Base-by-base conservation (phyloP, 306 rosid genomes). In the Malus domestica region DNA sequence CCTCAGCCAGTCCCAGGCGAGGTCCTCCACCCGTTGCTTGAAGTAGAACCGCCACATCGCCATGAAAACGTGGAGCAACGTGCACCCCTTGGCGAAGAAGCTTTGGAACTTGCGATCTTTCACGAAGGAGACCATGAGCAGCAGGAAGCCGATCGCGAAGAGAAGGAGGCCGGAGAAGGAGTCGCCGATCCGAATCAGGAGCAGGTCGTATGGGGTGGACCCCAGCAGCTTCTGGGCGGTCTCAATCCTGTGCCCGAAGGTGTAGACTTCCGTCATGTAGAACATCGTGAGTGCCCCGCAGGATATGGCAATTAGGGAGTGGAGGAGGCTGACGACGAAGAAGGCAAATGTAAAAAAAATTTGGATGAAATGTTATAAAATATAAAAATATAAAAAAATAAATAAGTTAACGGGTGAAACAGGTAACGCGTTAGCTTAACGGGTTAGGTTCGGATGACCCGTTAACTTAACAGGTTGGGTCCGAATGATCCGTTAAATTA, bases 131-230 rank as follows among this genome's bases (percentile, higher is more conserved):
- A 93, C 98, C 98, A 91, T 93, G 78, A 93, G 85, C 8, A 93
- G 89, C 3, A 93, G 86, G 70, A 91, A 86, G 0, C 98, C 98
- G 72, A 93, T 93, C 8, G 94, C 87, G 13, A 91, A 81, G 8
- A 29, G 30, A 3, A 93, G 93, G 61, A 91, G 16, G 0, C 98
- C 97, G 46, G 97, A 93, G 79, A 93, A 93, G 2, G 98, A 90
- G 76, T 88, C 98, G 82, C 96, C 91, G 86, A 96, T 93, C 78
- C 83, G 96, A 70, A 93, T 90, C 75, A 93, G 83, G 23, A 93
- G 94, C 83, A 90, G 98, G 67, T 93, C 98, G 80, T 93, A 97
- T 11, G 98, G 91, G n/a, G 96, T 91, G 0, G 97, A 93, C 16
- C 98, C 98, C 67, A 91, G 83, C 0, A 93, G 92, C 93, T 86